Conservation (phyloP, 257 asterid species). For the Echites panduratus region DNA sequence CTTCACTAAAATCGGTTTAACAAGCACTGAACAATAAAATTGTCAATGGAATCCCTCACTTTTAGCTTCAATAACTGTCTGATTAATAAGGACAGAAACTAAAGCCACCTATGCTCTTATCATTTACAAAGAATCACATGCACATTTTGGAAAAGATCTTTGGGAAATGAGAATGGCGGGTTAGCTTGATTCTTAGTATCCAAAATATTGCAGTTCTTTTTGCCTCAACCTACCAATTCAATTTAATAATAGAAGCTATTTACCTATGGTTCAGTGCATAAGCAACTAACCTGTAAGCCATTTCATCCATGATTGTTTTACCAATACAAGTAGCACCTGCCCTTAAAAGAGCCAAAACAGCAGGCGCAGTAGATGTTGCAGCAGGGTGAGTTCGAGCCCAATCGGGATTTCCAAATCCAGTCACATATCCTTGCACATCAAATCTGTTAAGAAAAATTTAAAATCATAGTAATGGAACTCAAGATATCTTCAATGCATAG, state of each 20-base stretch:
- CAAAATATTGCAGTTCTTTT: not conserved
- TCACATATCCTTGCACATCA: conserved; percentile 69
- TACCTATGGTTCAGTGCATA: no score
- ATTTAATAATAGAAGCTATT: no score
- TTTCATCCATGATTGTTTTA: conserved; percentile 89
- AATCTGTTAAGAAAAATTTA: conserved; percentile 36
- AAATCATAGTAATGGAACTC: not conserved
- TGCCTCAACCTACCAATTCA: not conserved
- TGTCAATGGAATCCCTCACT: not conserved
- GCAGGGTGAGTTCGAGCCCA: conserved; percentile 77
- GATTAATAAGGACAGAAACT: not conserved
- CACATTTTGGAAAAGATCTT: not conserved
- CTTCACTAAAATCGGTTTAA: not conserved
- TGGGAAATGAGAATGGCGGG: not conserved
- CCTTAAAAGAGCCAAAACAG: conserved; percentile 47
- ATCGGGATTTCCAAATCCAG: conserved; percentile 87
- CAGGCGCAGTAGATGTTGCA: conserved; percentile 60
- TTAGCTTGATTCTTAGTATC: not conserved
- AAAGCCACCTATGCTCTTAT: not conserved
- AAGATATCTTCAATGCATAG: not conserved
- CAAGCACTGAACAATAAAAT: not conserved
- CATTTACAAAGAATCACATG: not conserved
- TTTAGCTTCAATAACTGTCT: not conserved
- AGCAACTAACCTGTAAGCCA: conserved; percentile 83
- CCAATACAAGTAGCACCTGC: conserved; percentile 88